phyloP scores from a whole-genome alignment of 1,139 yeast species.

The Suhomyces atakaporum region DNA sequence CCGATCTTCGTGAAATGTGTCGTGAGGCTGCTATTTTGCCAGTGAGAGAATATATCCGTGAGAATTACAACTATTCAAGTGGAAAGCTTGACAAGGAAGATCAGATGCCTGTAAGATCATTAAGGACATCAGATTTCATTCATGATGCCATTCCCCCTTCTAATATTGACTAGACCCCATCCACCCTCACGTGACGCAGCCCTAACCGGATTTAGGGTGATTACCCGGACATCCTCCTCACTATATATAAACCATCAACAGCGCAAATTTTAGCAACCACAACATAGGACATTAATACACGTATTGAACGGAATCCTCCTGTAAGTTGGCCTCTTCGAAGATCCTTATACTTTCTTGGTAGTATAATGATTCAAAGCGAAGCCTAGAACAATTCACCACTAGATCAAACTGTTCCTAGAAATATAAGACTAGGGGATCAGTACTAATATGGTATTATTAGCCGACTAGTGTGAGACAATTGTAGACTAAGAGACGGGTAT shows the following conservation, averaged over 20 bases:
- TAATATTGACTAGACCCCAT: conserved; percentile 35
- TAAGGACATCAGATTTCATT: conserved; percentile 49
- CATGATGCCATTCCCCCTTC: conserved; percentile 35
- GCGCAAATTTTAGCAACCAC: not conserved
- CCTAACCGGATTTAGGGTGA: conserved; percentile 7
- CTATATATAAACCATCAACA: conserved; percentile 5
- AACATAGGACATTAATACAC: conserved; percentile 8
- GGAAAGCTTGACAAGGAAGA: conserved; percentile 41
- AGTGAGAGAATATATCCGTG: conserved; percentile 77
- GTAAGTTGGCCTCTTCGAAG: conserved; percentile 64
- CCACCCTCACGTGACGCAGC: conserved; percentile 7
- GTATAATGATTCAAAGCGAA: conserved; percentile 70
- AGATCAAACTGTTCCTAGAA: conserved; percentile 26
- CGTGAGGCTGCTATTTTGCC: conserved; percentile 92
- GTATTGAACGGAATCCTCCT: conserved; percentile 1
- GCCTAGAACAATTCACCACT: conserved; percentile 50
- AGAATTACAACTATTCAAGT: conserved; percentile 42
- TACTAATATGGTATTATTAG: conserved; percentile 23
- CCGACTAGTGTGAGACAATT: conserved; percentile 34
- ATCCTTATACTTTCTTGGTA: conserved; percentile 55
- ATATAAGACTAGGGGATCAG: conserved; percentile 20
- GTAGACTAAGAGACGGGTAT: not conserved
- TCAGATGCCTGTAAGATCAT: conserved; percentile 43
- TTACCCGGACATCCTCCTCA: conserved; percentile 9
- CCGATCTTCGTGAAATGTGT: conserved; percentile 87